Percentiles rank a stretch among this genome's conserved stretches.
These are phyloP conservation scores for Naganishia sp. DNA, from an alignment of 1,284 basidiomycete genomes.

Conservation along the genomic window DNA sequence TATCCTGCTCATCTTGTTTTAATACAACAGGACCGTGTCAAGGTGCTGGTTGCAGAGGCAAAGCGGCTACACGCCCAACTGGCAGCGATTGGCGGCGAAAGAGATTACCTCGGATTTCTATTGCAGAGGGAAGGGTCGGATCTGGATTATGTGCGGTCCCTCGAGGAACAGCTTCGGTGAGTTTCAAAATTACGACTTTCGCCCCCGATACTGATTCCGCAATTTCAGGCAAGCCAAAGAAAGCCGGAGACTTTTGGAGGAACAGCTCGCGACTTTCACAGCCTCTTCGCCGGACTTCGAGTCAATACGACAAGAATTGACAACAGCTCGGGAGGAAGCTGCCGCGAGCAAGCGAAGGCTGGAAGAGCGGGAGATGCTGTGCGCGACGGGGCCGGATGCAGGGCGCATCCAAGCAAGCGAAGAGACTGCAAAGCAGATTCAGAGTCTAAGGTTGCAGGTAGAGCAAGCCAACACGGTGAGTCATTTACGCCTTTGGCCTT, in stretches of 20 bases:
- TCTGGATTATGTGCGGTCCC: constrained; percentile 63
- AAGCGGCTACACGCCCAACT: constrained; percentile 72
- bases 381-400: constrained; percentile 58
- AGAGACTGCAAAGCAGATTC: constrained; percentile 65
- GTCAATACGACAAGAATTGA: constrained; percentile 37
- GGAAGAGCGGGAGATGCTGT: constrained; percentile 25
- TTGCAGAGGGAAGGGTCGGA: constrained; percentile 63
- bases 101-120: constrained; percentile 72
- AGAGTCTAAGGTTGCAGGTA: constrained; percentile 58
- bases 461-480: constrained; percentile 56
- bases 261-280: constrained; percentile 36
- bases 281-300: constrained; percentile 10
- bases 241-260: constrained; percentile 33
- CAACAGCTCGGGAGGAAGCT: constrained; percentile 55
- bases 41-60: constrained; percentile 71
- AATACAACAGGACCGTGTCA: constrained; percentile 69
- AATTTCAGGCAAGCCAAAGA: constrained; percentile 21
- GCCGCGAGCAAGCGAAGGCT: constrained; percentile 65
- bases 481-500: constrained; percentile 9
- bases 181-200: constrained; percentile 40
- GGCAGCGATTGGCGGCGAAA: constrained; percentile 71
- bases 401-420: constrained; percentile 62
- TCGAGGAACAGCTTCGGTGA: constrained; percentile 65
- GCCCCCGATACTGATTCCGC: not conserved
- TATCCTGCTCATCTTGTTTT: constrained; percentile 12